Conservation (phyloP, 2,329 filamentous ascomycete species). For the Colletotrichum tropicale region DNA sequence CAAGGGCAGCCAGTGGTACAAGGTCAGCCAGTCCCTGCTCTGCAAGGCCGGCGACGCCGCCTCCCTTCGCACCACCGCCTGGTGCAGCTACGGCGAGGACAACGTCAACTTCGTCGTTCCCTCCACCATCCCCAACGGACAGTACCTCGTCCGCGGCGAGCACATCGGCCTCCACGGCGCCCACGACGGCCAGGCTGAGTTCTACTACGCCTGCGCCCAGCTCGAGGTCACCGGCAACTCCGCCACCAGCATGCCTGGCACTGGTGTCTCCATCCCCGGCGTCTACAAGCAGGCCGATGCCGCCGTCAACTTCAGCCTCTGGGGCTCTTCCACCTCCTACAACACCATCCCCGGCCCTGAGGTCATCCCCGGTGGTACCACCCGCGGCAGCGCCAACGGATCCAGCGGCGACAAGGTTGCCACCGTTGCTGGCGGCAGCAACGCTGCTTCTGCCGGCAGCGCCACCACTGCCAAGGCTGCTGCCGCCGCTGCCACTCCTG, state of each 20-base stretch:
- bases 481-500: not conserved
- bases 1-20: slow-evolving; percentile 27
- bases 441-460: not conserved
- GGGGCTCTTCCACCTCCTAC: not conserved
- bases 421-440: not conserved
- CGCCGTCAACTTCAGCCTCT: slow-evolving; percentile 9
- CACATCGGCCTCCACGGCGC: slow-evolving; percentile 51
- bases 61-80: slow-evolving; percentile 2
- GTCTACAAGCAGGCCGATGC: slow-evolving; percentile 25
- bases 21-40: slow-evolving; percentile 25
- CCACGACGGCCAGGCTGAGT: slow-evolving; percentile 31
- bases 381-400: slow-evolving; percentile 12
- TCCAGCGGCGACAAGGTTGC: not conserved
- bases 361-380: slow-evolving; percentile 15
- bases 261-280: slow-evolving; percentile 42
- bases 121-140: slow-evolving; percentile 38
- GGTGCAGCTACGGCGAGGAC: slow-evolving; percentile 24
- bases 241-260: slow-evolving; percentile 7
- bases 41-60: slow-evolving; percentile 15
- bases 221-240: slow-evolving; percentile 36
- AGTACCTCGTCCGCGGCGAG: slow-evolving; percentile 50
- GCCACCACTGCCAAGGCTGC: not conserved
- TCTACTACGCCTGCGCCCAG: slow-evolving; percentile 51
- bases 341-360: not conserved
- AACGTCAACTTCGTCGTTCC: slow-evolving; percentile 38